Percentiles rank a stretch among this genome's conserved stretches.
Conservation (phyloP, 2,329 filamentous ascomycete genomes). For the Colletotrichum simmondsii region DNA sequence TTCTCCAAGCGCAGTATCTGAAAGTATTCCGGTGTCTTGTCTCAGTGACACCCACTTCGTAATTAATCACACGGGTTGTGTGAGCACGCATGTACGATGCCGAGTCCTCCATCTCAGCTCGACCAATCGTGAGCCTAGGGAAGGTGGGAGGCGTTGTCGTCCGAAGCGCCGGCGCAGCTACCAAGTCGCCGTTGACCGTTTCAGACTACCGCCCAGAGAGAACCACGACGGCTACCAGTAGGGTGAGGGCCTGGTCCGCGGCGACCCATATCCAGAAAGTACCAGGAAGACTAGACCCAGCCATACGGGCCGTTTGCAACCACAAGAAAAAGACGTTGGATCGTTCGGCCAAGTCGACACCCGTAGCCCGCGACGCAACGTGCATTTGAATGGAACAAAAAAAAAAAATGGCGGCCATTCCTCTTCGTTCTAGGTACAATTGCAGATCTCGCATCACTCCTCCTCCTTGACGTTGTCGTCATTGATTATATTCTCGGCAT, state of each 20-base stretch:
- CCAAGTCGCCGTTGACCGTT: constrained; percentile 16
- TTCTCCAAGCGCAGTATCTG: neutral
- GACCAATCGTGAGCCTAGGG: neutral
- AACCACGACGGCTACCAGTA: neutral
- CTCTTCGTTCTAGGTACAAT: neutral
- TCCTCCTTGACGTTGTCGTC: neutral
- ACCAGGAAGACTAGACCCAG: constrained; percentile 12
- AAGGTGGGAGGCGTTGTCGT: constrained; percentile 3
- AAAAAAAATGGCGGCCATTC: constrained; percentile 3
- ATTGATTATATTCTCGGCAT: neutral
- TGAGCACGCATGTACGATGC: neutral
- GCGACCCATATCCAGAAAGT: constrained; percentile 3
- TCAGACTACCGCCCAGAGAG: neutral
- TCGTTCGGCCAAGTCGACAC: constrained; percentile 12
- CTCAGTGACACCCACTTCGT: neutral
- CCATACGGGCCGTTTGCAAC: constrained; percentile 21
- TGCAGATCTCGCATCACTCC: neutral
- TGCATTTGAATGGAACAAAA: neutral
- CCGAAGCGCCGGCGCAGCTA: constrained; percentile 4
- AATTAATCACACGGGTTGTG: neutral
- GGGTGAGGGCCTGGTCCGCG: neutral
- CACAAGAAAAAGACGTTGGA: constrained; percentile 3
- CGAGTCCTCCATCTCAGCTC: neutral
- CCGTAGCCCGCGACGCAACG: neutral
- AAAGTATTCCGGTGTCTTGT: neutral